Conservation (phyloP, 108 stramenopile genomes). For the Skeletonema costatum region DNA sequence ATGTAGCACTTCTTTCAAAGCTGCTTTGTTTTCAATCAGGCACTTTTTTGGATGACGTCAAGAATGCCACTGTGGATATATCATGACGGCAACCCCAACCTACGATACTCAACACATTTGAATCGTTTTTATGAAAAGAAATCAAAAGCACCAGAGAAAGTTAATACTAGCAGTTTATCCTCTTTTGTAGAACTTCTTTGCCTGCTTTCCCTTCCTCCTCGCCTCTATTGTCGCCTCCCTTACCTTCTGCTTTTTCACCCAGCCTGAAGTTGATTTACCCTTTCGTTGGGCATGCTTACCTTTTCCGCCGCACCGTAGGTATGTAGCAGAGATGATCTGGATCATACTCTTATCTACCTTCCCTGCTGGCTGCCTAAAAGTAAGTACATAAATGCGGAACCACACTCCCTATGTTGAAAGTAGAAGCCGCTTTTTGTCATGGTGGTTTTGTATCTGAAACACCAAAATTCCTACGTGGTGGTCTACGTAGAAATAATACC, state of each 20-base stretch:
- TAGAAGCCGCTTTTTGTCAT: no score
- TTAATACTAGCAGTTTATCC: slow-evolving; percentile 1
- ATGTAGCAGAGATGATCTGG: no score
- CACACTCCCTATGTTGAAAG: no score
- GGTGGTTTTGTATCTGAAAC: no score
- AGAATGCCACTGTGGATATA: slow-evolving; percentile 27
- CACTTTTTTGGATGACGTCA: slow-evolving; percentile 43
- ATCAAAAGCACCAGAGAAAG: slow-evolving; percentile 16
- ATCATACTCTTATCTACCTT: no score
- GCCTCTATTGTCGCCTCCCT: slow-evolving; percentile 14
- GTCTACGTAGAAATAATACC: no score
- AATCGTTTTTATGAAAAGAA: slow-evolving; percentile 65
- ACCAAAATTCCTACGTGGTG: no score
- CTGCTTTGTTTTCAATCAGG: slow-evolving; percentile 1
- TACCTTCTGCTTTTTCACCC: slow-evolving; percentile 44
- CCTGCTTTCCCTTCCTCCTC: slow-evolving; percentile 26
- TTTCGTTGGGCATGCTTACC: slow-evolving; percentile 49
- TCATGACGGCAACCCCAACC: slow-evolving; percentile 54
- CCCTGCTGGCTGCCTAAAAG: no score
- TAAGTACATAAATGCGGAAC: no score
- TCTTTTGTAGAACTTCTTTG: slow-evolving; percentile 30
- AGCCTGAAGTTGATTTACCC: slow-evolving; percentile 51
- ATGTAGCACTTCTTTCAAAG: no score
- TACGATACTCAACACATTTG: slow-evolving; percentile 54
- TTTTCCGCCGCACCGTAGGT: no score